Base-by-base conservation (phyloP, 176 grass and related monocot species). In the Phoenix roebelenii region DNA sequence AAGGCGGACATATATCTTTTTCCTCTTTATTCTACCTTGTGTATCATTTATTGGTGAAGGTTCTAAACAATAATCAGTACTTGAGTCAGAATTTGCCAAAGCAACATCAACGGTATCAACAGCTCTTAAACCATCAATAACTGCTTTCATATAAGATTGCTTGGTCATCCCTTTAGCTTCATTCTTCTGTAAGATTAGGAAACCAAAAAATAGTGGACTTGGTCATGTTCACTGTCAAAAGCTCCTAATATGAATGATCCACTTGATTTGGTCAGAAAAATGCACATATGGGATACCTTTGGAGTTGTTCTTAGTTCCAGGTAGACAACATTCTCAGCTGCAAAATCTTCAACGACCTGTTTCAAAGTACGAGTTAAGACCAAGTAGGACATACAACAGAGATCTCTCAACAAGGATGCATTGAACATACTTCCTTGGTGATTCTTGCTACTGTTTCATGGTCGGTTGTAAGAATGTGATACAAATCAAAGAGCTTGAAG, bases 151-250 rank as follows among this genome's bases (percentile, higher is more conserved):
- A 64, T 88, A 97, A 49, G 92, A 97, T 39, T 28, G 56, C 69
- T 97, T 97, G 32, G 92, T 97, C 84, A 97, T 97, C 72, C 92
- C 92, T 85, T 91, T 97, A 18, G 75, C 72, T 83, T 80, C 87
- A 80, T 91, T 97, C 63, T 85, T 85, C 92, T 97, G 63, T 39
- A 69, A 9, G 20, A 69, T 52, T 65, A 57, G 1, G 50, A 72
- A 76, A 51, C 35, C 9, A 14, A 44, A 30, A 44, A 44, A 44
- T 44, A 44, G 10, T 12, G 9, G 35, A 44, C 35, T 44, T 10
- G 9, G 35, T 30, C 28, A 30, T 44, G 35, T 44, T 12, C 10
- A 12, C 35, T 3, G 14, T 44, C 6, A 44, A 14, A 44, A 3
- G 14, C 7, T 44, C 2, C 10, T 14, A 9, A 44, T 44, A 44